Evolutionary conservation across 75 land plant genomes (phyloP).

Genomic region (Ceratopteris richardii): DNA sequence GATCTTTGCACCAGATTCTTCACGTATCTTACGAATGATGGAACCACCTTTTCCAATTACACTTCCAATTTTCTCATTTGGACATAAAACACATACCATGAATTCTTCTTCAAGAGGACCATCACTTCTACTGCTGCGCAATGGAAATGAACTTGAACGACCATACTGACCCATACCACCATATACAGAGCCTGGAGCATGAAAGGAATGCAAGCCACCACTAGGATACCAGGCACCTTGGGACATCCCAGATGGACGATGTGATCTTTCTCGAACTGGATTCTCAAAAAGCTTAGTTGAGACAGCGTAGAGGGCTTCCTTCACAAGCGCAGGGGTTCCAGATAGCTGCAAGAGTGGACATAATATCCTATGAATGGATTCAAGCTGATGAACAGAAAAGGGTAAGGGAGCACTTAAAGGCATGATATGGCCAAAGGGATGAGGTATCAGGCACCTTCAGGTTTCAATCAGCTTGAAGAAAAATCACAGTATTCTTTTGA

Average conservation of each 20-base stretch:
- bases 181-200: slow-evolving; percentile 18
- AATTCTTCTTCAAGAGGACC: slow-evolving; percentile 45
- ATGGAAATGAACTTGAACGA: slow-evolving; percentile 11
- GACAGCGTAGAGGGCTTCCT: slow-evolving; percentile 56
- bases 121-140: slow-evolving; percentile 24
- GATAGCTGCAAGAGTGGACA: slow-evolving; percentile 35
- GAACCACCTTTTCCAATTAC: slow-evolving; percentile 90
- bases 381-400: neutral
- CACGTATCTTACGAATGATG: slow-evolving; percentile 68
- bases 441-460: neutral
- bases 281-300: slow-evolving; percentile 76
- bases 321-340: slow-evolving; percentile 59
- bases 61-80: slow-evolving; percentile 82
- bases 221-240: slow-evolving; percentile 38
- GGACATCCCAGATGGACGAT: slow-evolving; percentile 43
- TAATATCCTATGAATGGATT: neutral
- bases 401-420: neutral
- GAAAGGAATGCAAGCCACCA: slow-evolving; percentile 24
- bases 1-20: slow-evolving; percentile 72
- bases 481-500: too few relatives aligned
- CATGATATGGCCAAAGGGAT: neutral
- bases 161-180: slow-evolving; percentile 21
- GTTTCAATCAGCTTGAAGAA: too few relatives aligned
- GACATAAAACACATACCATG: slow-evolving; percentile 63
- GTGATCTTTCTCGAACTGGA: slow-evolving; percentile 53